Percentiles rank a stretch among this genome's conserved stretches.
phyloP scores from a whole-genome alignment of 495 filamentous ascomycete species.

The Daldinia caldariorum region DNA sequence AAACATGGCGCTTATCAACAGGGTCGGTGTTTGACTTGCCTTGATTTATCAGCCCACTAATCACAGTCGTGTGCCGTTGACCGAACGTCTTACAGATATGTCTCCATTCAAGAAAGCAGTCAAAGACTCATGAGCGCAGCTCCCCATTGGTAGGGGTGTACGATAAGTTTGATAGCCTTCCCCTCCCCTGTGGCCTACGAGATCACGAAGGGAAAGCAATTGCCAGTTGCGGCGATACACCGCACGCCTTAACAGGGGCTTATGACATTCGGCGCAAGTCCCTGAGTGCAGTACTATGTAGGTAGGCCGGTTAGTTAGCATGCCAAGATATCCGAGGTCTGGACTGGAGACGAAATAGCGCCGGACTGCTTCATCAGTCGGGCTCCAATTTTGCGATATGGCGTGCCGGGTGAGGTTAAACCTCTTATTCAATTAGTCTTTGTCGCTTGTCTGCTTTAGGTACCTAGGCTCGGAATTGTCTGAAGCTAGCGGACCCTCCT shows the following conservation, averaged over 20 bases:
- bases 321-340: slow-evolving; percentile 37
- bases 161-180: slow-evolving; percentile 33
- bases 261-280: slow-evolving; percentile 34
- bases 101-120: slow-evolving; percentile 20
- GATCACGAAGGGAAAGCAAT: slow-evolving; percentile 44
- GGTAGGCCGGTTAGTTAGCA: slow-evolving; percentile 29
- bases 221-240: slow-evolving; percentile 29
- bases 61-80: slow-evolving; percentile 38
- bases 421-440: slow-evolving; percentile 2
- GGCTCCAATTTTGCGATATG: slow-evolving; percentile 30
- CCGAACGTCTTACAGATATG: slow-evolving; percentile 14
- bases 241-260: slow-evolving; percentile 35
- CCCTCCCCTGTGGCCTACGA: slow-evolving; percentile 41
- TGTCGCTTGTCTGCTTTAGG: background rate
- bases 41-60: slow-evolving; percentile 26
- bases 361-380: slow-evolving; percentile 27
- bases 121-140: slow-evolving; percentile 11
- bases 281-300: slow-evolving; percentile 28
- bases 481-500: too few relatives aligned
- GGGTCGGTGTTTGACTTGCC: slow-evolving; percentile 22
- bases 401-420: background rate
- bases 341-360: slow-evolving; percentile 33
- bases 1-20: slow-evolving; percentile 38
- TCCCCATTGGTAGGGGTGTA: slow-evolving; percentile 29
- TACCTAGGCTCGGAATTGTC: background rate